Conservation (phyloP, 768 basidiomycete species). For the Dioszegia hungarica region DNA sequence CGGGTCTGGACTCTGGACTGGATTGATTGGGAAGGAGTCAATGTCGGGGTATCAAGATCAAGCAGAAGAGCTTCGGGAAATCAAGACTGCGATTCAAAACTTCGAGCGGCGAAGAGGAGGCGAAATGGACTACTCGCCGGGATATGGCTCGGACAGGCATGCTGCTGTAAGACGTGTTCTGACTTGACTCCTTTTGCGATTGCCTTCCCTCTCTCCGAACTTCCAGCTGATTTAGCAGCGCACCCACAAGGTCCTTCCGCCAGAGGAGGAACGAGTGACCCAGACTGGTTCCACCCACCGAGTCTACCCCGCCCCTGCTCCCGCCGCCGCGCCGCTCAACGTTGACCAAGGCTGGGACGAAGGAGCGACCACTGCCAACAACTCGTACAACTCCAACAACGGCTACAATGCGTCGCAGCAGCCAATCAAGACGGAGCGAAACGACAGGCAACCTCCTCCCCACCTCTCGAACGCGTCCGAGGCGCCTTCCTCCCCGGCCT, state of each 20-base stretch:
- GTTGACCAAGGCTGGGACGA: conserved; percentile 21
- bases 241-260: conserved; percentile 1
- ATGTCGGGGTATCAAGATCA: neutral
- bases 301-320: conserved; percentile 29
- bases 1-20: neutral
- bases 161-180: neutral
- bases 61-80: neutral
- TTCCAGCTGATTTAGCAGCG: neutral
- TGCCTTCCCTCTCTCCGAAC: neutral
- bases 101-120: conserved; percentile 3
- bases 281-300: conserved; percentile 7
- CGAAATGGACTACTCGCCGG: conserved; percentile 9
- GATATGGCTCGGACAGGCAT: conserved; percentile 2
- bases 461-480: neutral
- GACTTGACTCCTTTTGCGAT: neutral
- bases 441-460: neutral
- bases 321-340: conserved; percentile 14
- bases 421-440: neutral
- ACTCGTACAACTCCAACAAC: neutral
- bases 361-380: neutral
- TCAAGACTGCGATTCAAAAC: neutral
- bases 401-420: neutral
- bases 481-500: neutral
- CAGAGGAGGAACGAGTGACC: conserved; percentile 5
- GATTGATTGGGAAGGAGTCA: neutral